Base-by-base conservation (phyloP, 176 grass and related monocot genomes). In the Eragrostis nindensis region DNA sequence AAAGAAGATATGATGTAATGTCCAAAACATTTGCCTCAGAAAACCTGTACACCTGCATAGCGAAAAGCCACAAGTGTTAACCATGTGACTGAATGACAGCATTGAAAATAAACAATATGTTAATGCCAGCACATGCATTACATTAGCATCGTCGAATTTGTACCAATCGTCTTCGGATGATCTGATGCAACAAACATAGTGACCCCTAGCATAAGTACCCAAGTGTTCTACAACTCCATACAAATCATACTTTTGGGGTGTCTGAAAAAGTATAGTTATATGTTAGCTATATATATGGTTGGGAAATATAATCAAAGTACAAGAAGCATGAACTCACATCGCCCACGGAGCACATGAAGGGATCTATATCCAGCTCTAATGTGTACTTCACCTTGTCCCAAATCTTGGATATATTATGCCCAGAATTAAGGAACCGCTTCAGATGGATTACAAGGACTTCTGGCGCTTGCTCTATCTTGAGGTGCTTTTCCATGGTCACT, bases 381-480 rank as follows among this genome's bases (percentile, higher is more conserved):
- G 65, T 70, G 52, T 66, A 89, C 13, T 86, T 55, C 24, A 92
- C 75, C 41, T 62, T 79, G 53, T 80, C 39, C 7, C 14, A 11
- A 62, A 92, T 92, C 75, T 92, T 89, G 21, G 15, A 29, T 53
- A 30, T 77, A 25, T 7, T 2, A 19, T 32, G 22, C 1, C 66
- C 83, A 18, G 25, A 30, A 68, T 66, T 80, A 65, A 86, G 63
- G 71, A 92, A 89, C n/a, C 87, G 66, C 62, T 92, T 92, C 14
- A 92, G 87, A 56, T 92, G 87, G 24, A 92, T 74, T 25, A 78
- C 87, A 73, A 92, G 75, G 46, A 89, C 83, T 84, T 92, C 79
- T 26, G 87, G 90, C 2, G 75, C 80, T 70, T 73, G 71, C 43
- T 89, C 80, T 27, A 92, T 17, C 75, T 81, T 86, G 7, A 92